Evolutionary conservation across 805 yeast species (phyloP).

Genomic region (Candida tallmaniae): DNA sequence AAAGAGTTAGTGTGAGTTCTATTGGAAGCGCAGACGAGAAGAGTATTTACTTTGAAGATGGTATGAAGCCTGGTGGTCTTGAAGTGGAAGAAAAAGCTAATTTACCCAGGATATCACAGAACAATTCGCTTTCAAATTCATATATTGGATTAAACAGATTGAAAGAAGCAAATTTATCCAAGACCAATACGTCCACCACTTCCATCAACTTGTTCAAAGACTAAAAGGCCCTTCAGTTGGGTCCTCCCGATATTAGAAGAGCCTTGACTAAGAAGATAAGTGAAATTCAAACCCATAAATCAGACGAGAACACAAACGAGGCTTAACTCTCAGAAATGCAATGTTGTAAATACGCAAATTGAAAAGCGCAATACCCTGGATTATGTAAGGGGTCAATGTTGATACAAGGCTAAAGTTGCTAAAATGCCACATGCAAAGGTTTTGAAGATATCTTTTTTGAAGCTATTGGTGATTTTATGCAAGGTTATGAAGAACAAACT

Average conservation of each 20-base stretch:
- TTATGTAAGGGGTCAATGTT: too few species aligned
- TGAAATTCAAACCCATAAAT: too few species aligned
- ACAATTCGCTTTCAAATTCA: conserved; percentile 29
- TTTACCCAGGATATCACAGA: conserved; percentile 27
- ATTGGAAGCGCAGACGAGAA: neutral
- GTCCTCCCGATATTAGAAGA: conserved; percentile 23
- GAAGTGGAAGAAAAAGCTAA: conserved; percentile 25
- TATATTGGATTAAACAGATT: conserved; percentile 35
- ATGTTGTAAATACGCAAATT: too few species aligned
- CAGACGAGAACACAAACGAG: too few species aligned
- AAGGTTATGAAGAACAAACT: too few species aligned
- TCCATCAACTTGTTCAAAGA: neutral
- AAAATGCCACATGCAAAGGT: too few species aligned
- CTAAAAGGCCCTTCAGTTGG: conserved; percentile 8
- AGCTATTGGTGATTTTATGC: too few species aligned
- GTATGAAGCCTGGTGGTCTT: too few species aligned
- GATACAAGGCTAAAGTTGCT: too few species aligned
- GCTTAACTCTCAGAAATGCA: too few species aligned
- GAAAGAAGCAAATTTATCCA: conserved; percentile 24
- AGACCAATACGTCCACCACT: conserved; percentile 15
- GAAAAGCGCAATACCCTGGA: too few species aligned
- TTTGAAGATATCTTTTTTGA: too few species aligned
- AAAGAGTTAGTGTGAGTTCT: neutral
- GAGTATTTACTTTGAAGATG: neutral
- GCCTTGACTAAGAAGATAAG: conserved; percentile 7